phyloP scores from a whole-genome alignment of 1,284 basidiomycete species.

The Pseudozyma tsukubaensis region DNA sequence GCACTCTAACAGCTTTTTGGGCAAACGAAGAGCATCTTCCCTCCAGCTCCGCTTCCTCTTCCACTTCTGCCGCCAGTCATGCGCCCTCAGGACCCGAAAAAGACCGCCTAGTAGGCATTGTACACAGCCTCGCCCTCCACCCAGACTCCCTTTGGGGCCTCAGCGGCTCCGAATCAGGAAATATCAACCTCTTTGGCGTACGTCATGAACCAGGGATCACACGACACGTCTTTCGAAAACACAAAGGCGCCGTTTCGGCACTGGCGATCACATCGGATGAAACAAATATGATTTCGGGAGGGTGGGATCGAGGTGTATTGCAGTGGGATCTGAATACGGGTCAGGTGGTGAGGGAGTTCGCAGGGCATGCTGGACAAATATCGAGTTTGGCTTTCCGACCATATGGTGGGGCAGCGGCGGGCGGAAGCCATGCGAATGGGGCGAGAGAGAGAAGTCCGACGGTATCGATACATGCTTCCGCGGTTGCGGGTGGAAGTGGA shows the following conservation, averaged over 20 bases:
- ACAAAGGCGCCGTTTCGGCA: constrained; percentile 84
- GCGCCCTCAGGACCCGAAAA: constrained; percentile 16
- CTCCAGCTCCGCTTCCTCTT: constrained; percentile 10
- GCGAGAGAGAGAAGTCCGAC: background rate
- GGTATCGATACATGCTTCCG: constrained; percentile 34
- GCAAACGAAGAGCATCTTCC: constrained; percentile 69
- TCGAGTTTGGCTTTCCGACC: constrained; percentile 85
- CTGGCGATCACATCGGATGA: constrained; percentile 83
- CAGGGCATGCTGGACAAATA: constrained; percentile 86
- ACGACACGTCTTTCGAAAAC: constrained; percentile 78
- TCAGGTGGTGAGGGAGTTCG: constrained; percentile 80
- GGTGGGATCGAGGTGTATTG: constrained; percentile 94
- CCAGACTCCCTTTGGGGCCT: constrained; percentile 63
- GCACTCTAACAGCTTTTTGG: constrained; percentile 90
- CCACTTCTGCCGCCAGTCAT: constrained; percentile 3
- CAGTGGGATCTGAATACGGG: constrained; percentile 99
- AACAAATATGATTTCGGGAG: constrained; percentile 86
- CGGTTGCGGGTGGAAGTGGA: background rate
- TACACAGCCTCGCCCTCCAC: constrained; percentile 66
- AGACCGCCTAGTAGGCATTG: constrained; percentile 54
- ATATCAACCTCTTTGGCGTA: constrained; percentile 83
- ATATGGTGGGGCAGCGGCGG: constrained; percentile 44
- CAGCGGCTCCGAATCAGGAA: constrained; percentile 61
- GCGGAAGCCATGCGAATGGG: constrained; percentile 34
- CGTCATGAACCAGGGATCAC: constrained; percentile 89